Conservation (phyloP, 768 basidiomycete genomes). For the Auricularia sp. region DNA sequence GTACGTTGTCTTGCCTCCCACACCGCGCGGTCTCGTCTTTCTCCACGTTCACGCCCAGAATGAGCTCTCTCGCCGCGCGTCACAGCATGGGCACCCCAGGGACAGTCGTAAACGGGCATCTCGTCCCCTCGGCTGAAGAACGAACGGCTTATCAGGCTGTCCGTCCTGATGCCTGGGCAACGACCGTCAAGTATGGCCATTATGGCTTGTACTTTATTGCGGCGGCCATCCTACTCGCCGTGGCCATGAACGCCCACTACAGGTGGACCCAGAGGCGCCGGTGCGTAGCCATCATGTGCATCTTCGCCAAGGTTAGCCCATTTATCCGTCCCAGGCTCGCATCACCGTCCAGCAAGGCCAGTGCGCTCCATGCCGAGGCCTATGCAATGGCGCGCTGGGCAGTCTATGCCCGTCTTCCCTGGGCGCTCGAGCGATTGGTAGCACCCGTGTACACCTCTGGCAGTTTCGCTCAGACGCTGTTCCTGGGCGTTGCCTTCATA, state of each 20-base stretch:
- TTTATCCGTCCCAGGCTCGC: not conserved
- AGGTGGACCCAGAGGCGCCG: not conserved
- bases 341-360: not conserved
- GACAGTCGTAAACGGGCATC: too few relatives aligned
- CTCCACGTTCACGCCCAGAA: too few relatives aligned
- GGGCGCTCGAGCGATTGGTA: not conserved
- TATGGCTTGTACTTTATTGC: slow-evolving; percentile 1
- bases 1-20: too few relatives aligned
- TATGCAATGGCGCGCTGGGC: not conserved
- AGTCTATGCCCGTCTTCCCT: slow-evolving; percentile 2
- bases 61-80: too few relatives aligned
- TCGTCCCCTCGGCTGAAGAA: too few relatives aligned
- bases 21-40: too few relatives aligned
- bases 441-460: slow-evolving; percentile 2
- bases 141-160: too few relatives aligned
- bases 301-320: too few relatives aligned
- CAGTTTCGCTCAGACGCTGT: not conserved
- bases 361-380: not conserved
- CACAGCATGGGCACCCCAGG: too few relatives aligned
- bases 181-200: not conserved
- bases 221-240: not conserved
- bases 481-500: slow-evolving; percentile 4
- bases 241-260: not conserved
- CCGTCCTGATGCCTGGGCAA: not conserved
- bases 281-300: not conserved